Base-by-base conservation (phyloP, 352 stramenopile species). In the Phytophthora fragariaefolia region DNA sequence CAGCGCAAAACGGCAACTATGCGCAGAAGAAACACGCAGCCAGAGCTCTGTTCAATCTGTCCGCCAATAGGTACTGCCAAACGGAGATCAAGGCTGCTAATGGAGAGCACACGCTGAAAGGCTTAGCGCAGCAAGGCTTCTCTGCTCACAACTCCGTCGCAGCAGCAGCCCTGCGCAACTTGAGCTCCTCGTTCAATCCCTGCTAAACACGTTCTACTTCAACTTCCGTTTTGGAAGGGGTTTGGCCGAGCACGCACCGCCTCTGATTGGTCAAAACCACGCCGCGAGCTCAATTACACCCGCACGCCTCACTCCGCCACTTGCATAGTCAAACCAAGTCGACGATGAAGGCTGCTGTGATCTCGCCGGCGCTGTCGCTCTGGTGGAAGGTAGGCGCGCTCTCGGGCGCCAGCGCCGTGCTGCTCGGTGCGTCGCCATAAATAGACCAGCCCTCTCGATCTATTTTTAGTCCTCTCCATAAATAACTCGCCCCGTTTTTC, bases 381-480 rank as follows among this genome's bases (percentile, higher is more conserved):
- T 95, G 87, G 87, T 95, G 85, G 85, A 92, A 93, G 66, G 40
- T 92, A 4, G 87, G 83, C 50, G 85, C 85, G 0, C 27, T 92
- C 17, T 91, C 84, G 3, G 87, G 87, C 49, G 87, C 85, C 28
- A 84, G 79, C 17, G 84, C 79, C 27, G 78, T 91, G 26, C 45
- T 84, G 24, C 69, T 90, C 26, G 83, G 83, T 91, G 38, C 38
- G 69, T 63, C 36, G 10, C 20, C 18, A 24, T 22, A 18, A 42
- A 42, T 17, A 26, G 10, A 36, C 6, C 30, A 36, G 30, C 30
- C 30, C 8, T 3, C 30, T 58, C 20, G 32, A 23, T 9, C 36
- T 22, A 34, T 34, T 34, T 34, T 34, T 9, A 34, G 28, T 34
- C 28, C 28, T 9, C 28, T 9, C 5, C 28, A n/a, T 24, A 23